Evolutionary conservation across 768 basidiomycete species (phyloP).

Genomic region (Amyloporia xantha): DNA sequence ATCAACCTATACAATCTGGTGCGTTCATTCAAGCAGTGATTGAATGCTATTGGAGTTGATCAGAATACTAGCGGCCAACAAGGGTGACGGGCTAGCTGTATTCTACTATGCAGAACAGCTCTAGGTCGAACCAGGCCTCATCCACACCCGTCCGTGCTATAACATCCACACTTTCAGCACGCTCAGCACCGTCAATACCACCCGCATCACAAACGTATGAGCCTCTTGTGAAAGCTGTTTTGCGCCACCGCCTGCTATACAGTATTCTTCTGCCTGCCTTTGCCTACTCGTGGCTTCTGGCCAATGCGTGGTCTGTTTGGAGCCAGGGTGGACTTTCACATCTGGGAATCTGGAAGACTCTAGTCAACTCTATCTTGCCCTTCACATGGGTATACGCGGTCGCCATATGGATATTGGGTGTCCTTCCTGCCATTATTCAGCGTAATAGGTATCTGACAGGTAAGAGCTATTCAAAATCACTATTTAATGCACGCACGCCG

Average conservation of each 20-base stretch:
- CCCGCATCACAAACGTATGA: constrained; percentile 55
- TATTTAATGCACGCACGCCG: too few species aligned
- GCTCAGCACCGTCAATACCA: constrained; percentile 49
- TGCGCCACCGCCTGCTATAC: constrained; percentile 53
- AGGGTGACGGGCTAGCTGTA: too few species aligned
- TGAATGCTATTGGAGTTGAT: too few species aligned
- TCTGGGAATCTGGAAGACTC: constrained; percentile 29
- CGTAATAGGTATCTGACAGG: constrained; percentile 56
- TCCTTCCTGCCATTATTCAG: constrained; percentile 50
- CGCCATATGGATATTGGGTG: constrained; percentile 43
- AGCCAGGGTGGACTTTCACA: constrained; percentile 29
- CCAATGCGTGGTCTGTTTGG: constrained; percentile 38
- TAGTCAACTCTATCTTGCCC: constrained; percentile 33
- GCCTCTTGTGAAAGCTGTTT: constrained; percentile 55
- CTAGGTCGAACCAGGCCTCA: not conserved
- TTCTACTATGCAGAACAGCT: not conserved
- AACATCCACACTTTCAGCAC: constrained; percentile 30
- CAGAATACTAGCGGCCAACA: too few species aligned
- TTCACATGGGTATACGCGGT: constrained; percentile 35
- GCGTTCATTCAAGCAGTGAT: too few species aligned
- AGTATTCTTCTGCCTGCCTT: constrained; percentile 37
- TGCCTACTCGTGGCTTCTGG: constrained; percentile 38
- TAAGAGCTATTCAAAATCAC: constrained; percentile 27
- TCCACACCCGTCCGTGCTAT: constrained; percentile 37
- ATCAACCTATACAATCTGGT: too few species aligned